Conservation (phyloP, 2,329 filamentous ascomycete species). For the Aspergillus quadrilineatus region DNA sequence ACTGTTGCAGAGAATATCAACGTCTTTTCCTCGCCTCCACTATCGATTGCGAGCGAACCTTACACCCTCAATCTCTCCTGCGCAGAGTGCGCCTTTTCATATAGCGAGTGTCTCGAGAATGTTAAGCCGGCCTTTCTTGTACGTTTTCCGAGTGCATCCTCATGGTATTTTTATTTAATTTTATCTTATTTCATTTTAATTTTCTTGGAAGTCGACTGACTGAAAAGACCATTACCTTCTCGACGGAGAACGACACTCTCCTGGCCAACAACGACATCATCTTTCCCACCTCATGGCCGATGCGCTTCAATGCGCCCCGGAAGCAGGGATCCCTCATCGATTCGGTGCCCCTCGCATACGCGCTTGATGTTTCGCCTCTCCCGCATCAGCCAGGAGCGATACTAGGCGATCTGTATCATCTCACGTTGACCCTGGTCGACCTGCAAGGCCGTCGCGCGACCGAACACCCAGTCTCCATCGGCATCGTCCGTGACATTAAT, state of each 20-base stretch:
- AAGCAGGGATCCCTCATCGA: conserved; percentile 16
- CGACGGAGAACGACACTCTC: conserved; percentile 28
- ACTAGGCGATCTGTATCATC: conserved; percentile 21
- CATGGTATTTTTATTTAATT: no score
- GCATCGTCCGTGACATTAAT: conserved; percentile 27
- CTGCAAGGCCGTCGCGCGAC: conserved; percentile 27
- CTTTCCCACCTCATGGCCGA: conserved; percentile 29
- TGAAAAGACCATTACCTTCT: conserved; percentile 27
- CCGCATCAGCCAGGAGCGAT: conserved; percentile 18
- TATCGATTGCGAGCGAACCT: conserved; percentile 1
- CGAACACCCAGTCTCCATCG: conserved; percentile 29
- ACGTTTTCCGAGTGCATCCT: no score
- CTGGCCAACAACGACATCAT: conserved; percentile 30
- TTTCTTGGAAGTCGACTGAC: conserved; percentile 3
- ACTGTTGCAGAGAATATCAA: conserved; percentile 6
- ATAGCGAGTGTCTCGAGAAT: conserved; percentile 15
- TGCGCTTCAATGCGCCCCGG: conserved; percentile 28
- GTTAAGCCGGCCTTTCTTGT: conserved; percentile 18
- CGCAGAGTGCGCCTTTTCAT: conserved; percentile 19
- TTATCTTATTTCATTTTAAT: no score
- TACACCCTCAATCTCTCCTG: conserved; percentile 19
- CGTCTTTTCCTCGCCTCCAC: background rate
- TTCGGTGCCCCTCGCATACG: conserved; percentile 24
- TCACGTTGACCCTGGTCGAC: conserved; percentile 27
- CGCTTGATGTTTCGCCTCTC: conserved; percentile 26